Percentiles rank a stretch among this genome's conserved stretches.
These are phyloP conservation scores for Triadica sebifera DNA, from an alignment of 345 rosid genomes.

Conservation along the genomic window DNA sequence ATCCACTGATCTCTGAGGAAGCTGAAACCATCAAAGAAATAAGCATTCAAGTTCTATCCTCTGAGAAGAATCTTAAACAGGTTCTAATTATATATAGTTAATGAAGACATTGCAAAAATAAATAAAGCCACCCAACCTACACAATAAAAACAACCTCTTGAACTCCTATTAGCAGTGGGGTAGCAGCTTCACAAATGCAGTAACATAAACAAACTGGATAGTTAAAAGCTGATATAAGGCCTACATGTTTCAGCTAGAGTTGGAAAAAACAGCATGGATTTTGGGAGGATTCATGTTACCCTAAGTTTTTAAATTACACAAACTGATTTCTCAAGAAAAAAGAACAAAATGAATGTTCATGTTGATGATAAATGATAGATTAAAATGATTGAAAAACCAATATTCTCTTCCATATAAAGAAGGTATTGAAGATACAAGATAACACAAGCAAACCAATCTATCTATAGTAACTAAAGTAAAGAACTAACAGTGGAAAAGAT, in stretches of 20 bases:
- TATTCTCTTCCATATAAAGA: too few relatives aligned
- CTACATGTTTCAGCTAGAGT: background rate
- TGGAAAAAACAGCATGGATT: background rate
- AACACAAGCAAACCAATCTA: too few relatives aligned
- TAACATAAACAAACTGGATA: background rate
- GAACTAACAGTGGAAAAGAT: background rate
- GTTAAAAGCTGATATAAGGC: background rate
- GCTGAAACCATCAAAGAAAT: constrained; percentile 46
- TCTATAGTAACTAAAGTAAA: background rate
- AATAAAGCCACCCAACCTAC: too few relatives aligned
- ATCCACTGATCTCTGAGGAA: constrained; percentile 76
- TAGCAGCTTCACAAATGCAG: background rate
- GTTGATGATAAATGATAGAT: too few relatives aligned
- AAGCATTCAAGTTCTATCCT: background rate
- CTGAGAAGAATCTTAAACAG: background rate
- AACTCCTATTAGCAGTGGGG: background rate
- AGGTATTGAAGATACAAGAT: too few relatives aligned
- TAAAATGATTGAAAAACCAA: too few relatives aligned
- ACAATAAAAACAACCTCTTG: background rate
- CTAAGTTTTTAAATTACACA: too few relatives aligned
- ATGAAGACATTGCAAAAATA: background rate
- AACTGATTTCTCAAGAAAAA: too few relatives aligned
- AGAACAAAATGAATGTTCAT: too few relatives aligned
- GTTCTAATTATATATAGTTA: background rate
- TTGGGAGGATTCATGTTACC: background rate